Conservation (phyloP, 768 basidiomycete genomes). For the Lentinula guzmanii region DNA sequence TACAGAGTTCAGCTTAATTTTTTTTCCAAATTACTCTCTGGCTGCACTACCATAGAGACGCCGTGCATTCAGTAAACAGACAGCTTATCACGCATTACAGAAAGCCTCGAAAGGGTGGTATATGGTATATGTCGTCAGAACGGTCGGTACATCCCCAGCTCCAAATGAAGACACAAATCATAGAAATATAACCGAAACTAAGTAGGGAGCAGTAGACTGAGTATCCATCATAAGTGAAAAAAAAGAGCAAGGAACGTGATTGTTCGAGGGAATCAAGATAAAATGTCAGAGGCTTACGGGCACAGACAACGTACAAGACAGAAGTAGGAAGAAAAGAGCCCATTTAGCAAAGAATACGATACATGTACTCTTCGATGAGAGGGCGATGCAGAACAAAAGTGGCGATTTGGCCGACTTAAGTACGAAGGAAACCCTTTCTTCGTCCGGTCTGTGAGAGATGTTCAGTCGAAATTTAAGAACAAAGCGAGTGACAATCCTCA, state of each 20-base stretch:
- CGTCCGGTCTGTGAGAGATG: conserved; percentile 39
- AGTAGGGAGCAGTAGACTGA: conserved; percentile 39
- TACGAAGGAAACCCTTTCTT: conserved; percentile 75
- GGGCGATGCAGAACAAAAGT: conserved; percentile 10
- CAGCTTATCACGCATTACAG: conserved; percentile 12
- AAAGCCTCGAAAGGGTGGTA: conserved; percentile 23
- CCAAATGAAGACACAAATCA: conserved; percentile 33
- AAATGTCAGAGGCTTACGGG: conserved; percentile 21
- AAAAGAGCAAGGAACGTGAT: conserved; percentile 22
- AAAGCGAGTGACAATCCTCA: neutral
- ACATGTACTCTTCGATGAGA: neutral
- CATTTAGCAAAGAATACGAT: neutral
- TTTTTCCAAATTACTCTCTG: too few species aligned
- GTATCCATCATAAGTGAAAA: conserved; percentile 44
- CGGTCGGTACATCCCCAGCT: conserved; percentile 23
- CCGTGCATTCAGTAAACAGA: neutral
- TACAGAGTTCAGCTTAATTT: too few species aligned
- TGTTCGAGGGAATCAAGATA: conserved; percentile 50
- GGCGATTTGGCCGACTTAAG: conserved; percentile 33
- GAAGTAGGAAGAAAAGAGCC: conserved; percentile 22
- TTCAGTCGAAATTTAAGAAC: conserved; percentile 11
- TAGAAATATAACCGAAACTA: conserved; percentile 43
- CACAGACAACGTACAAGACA: conserved; percentile 26
- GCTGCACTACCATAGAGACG: too few species aligned
- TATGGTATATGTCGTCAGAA: conserved; percentile 34